These are phyloP conservation scores for Conoideocrella luteorostrata DNA, from an alignment of 2,329 filamentous ascomycete species.

Conservation along the genomic window DNA sequence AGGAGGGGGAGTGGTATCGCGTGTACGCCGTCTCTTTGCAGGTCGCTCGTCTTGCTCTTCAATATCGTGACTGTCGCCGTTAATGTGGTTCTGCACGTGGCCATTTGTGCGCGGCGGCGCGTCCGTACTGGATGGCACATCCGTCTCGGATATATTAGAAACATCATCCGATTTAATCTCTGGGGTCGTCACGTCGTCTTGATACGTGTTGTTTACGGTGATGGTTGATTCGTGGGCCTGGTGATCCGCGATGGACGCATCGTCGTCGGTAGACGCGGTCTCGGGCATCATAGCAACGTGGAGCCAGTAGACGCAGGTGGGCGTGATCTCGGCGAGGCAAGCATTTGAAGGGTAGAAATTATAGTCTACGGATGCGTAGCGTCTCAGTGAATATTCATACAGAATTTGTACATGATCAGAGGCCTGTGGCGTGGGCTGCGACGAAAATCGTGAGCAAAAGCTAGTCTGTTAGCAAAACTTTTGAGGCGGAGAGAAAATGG, in stretches of 20 bases:
- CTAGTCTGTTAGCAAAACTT: conserved; percentile 46
- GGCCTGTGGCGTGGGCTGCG: conserved; percentile 38
- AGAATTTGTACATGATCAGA: conserved; percentile 51
- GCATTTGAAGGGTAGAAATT: conserved; percentile 53
- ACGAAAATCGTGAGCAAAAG: conserved; percentile 37
- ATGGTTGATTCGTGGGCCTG: conserved; percentile 19
- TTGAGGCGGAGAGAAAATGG: conserved; percentile 28
- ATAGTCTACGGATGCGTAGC: conserved; percentile 46
- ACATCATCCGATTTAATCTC: conserved; percentile 12
- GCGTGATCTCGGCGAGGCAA: conserved; percentile 48
- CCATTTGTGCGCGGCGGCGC: conserved; percentile 21
- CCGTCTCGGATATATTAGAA: conserved; percentile 9
- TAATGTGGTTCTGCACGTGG: conserved; percentile 41
- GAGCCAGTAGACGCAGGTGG: conserved; percentile 36
- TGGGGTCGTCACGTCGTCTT: conserved; percentile 16
- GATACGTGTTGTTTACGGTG: conserved; percentile 15
- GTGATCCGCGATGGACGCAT: conserved; percentile 24
- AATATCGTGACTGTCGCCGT: conserved; percentile 46
- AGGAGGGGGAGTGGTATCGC: conserved; percentile 35
- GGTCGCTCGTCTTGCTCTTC: conserved; percentile 41
- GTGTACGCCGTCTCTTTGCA: conserved; percentile 59
- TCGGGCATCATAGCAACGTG: conserved; percentile 49
- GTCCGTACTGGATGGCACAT: conserved; percentile 14
- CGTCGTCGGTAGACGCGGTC: conserved; percentile 50
- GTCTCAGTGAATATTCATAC: conserved; percentile 37